Conservation (phyloP, 257 asterid genomes). For the Capsicum rhomboideum region DNA sequence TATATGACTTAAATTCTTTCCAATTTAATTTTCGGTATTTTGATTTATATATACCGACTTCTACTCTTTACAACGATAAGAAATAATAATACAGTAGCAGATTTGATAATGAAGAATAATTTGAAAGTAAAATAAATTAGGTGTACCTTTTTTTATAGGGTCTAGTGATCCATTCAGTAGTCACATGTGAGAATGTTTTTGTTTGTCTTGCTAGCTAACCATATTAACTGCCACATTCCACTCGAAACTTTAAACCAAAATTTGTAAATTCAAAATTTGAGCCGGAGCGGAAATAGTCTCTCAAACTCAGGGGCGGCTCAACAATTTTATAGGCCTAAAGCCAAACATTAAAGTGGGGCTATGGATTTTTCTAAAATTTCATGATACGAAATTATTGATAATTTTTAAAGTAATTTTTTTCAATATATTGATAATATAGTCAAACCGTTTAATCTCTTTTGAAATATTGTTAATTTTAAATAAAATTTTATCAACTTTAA, state of each 20-base stretch:
- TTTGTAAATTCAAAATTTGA: not conserved
- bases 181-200: not conserved
- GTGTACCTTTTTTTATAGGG: not conserved
- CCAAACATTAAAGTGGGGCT: no score
- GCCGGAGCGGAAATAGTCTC: rapidly evolving
- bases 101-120: not conserved
- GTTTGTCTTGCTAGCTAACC: conserved; percentile 25
- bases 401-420: no score
- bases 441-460: no score
- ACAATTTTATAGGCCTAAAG: no score
- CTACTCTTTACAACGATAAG: not conserved
- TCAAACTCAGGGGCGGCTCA: no score
- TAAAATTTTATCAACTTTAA: no score
- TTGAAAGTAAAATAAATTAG: not conserved
- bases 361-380: no score
- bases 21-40: not conserved
- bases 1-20: not conserved
- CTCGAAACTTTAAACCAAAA: not conserved
- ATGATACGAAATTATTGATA: no score
- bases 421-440: no score
- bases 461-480: no score
- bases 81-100: not conserved
- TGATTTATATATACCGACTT: not conserved
- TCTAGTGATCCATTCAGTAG: not conserved
- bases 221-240: conserved; percentile 40